Conservation (phyloP, 441 rosid genomes). For the Syzygium malaccense region DNA sequence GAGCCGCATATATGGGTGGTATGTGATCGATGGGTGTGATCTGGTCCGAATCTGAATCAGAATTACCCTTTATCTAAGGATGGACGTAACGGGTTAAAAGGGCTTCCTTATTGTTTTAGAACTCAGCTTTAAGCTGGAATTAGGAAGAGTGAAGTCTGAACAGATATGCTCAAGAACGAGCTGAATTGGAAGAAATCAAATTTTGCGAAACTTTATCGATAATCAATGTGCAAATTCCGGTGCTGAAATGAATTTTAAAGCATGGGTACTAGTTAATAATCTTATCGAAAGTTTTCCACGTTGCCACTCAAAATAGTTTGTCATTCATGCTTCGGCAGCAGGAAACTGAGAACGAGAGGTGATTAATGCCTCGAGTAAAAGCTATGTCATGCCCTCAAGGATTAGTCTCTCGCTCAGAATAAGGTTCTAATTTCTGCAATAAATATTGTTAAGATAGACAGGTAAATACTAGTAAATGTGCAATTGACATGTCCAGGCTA, state of each 20-base stretch:
- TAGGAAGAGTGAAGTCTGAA: not conserved
- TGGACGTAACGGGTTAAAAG: not conserved
- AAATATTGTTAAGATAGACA: not conserved
- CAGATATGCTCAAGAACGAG: not conserved
- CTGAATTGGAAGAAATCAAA: not conserved
- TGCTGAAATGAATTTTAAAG: not conserved
- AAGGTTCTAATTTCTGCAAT: not conserved
- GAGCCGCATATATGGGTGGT: not conserved
- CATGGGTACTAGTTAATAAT: too few species aligned
- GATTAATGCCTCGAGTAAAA: not conserved
- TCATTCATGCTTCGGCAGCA: not conserved
- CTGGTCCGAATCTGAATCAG: not conserved
- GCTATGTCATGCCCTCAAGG: not conserved
- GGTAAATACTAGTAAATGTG: not conserved
- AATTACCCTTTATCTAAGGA: not conserved
- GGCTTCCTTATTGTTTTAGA: not conserved
- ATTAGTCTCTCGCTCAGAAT: not conserved
- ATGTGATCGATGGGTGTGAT: not conserved
- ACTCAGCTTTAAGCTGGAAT: not conserved
- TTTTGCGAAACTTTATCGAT: not conserved
- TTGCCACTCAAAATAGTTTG: not conserved
- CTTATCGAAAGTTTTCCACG: not conserved
- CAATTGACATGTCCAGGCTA: not conserved
- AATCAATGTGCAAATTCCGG: not conserved
- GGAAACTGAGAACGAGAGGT: not conserved